Conservation (phyloP, 352 stramenopile genomes). For the Detonula confervacea region DNA sequence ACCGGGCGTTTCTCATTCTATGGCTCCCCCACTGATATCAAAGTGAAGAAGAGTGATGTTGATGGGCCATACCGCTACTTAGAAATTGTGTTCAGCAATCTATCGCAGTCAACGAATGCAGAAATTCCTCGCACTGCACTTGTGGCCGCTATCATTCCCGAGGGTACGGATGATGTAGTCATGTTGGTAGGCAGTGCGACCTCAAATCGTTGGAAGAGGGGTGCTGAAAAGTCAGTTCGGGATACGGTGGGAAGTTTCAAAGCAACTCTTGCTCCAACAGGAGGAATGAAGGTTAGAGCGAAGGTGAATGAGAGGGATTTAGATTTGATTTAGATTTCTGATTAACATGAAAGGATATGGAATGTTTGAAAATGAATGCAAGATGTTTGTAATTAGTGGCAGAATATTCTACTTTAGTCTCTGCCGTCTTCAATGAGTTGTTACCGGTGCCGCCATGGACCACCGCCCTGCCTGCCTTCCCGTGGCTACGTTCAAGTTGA, state of each 20-base stretch:
- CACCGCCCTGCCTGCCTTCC: too few relatives aligned
- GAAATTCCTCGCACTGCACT: slow-evolving; percentile 67
- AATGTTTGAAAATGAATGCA: too few relatives aligned
- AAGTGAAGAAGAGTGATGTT: slow-evolving; percentile 53
- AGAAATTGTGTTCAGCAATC: slow-evolving; percentile 63
- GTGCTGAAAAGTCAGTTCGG: slow-evolving; percentile 48
- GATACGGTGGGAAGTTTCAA: slow-evolving; percentile 57
- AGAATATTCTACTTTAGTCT: too few relatives aligned
- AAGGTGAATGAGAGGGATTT: slow-evolving; percentile 41
- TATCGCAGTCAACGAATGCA: slow-evolving; percentile 65
- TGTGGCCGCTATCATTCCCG: slow-evolving; percentile 60
- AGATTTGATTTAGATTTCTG: background rate
- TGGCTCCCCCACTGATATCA: slow-evolving; percentile 68
- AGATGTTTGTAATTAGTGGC: too few relatives aligned
- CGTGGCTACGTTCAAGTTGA: too few relatives aligned
- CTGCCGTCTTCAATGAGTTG: too few relatives aligned
- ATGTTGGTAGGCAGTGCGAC: slow-evolving; percentile 67
- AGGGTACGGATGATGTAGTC: slow-evolving; percentile 51
- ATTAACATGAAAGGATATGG: too few relatives aligned
- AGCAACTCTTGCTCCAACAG: slow-evolving; percentile 51
- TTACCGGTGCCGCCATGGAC: too few relatives aligned
- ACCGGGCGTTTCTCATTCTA: slow-evolving; percentile 73
- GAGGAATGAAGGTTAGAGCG: slow-evolving; percentile 52
- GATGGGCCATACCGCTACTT: slow-evolving; percentile 45
- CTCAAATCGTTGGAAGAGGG: slow-evolving; percentile 64